These are phyloP conservation scores for Boletus barrowsii DNA, from an alignment of 768 basidiomycete genomes.

Conservation along the genomic window DNA sequence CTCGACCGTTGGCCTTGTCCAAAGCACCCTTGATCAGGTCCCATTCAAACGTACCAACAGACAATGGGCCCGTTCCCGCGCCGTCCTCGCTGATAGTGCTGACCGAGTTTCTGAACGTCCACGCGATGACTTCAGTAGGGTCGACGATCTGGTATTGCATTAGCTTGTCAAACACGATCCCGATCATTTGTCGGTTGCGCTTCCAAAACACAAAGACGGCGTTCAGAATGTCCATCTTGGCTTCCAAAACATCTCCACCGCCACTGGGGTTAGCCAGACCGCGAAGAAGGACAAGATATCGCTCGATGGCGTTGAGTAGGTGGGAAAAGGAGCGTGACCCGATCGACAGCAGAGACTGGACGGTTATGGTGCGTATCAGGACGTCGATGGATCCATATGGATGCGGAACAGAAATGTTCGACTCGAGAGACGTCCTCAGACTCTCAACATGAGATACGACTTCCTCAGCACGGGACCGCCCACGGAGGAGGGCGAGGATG, in stretches of 20 bases:
- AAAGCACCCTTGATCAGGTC: slow-evolving; percentile 77
- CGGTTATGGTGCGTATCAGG: slow-evolving; percentile 70
- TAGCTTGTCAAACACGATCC: slow-evolving; percentile 94
- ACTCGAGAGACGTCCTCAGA: slow-evolving; percentile 61
- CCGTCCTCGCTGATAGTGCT: slow-evolving; percentile 33
- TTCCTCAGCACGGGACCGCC: slow-evolving; percentile 75
- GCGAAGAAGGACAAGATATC: slow-evolving; percentile 79
- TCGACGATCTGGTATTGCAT: slow-evolving; percentile 99
- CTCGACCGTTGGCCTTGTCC: slow-evolving; percentile 89
- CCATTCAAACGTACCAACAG: slow-evolving; percentile 73
- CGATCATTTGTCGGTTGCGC: slow-evolving; percentile 79
- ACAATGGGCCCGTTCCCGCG: slow-evolving; percentile 28
- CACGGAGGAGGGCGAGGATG: slow-evolving; percentile 77
- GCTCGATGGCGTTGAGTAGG: slow-evolving; percentile 94
- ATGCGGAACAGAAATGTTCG: slow-evolving; percentile 51
- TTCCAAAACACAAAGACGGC: slow-evolving; percentile 80
- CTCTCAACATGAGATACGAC: slow-evolving; percentile 72
- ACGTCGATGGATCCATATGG: slow-evolving; percentile 57
- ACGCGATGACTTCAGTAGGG: slow-evolving; percentile 84
- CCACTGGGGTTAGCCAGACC: slow-evolving; percentile 41
- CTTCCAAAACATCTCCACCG: slow-evolving; percentile 45
- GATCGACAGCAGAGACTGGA: slow-evolving; percentile 87
- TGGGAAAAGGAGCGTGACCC: slow-evolving; percentile 97
- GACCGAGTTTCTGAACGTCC: slow-evolving; percentile 68
- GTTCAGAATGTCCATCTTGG: slow-evolving; percentile 68